phyloP scores from a whole-genome alignment of 371 early-diverging fungal species.

The Blastocladiella emersonii region DNA sequence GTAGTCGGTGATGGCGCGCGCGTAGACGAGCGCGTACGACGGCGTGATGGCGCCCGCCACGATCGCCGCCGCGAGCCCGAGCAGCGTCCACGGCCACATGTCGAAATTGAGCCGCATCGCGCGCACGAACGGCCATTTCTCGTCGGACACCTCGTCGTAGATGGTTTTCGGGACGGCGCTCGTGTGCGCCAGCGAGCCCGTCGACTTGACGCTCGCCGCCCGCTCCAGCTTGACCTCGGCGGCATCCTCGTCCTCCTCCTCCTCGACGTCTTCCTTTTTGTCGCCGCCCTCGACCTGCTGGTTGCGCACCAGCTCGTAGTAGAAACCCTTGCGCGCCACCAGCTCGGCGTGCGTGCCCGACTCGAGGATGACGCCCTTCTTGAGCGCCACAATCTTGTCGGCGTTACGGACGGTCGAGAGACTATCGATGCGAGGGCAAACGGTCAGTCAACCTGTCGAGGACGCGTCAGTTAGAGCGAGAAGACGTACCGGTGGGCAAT shows the following conservation, averaged over 20 bases:
- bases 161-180: neutral
- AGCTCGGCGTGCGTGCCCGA: constrained; percentile 52
- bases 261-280: neutral
- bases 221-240: neutral
- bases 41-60: neutral
- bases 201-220: neutral
- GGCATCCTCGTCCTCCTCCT: neutral
- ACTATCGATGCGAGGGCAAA: neutral
- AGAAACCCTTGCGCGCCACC: constrained; percentile 13
- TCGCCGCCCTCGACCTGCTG: constrained; percentile 9
- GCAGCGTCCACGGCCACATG: neutral
- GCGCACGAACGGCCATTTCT: neutral
- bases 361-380: constrained; percentile 54
- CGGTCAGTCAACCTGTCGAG: neutral
- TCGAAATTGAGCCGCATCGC: neutral
- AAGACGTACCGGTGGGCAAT: constrained; percentile 24
- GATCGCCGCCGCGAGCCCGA: neutral
- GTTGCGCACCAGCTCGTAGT: neutral
- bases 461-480: no score
- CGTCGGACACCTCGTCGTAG: neutral
- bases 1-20: neutral
- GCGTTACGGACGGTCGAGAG: constrained; percentile 40
- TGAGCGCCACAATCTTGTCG: constrained; percentile 68
- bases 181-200: neutral
- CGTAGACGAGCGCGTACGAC: constrained; percentile 4